Evolutionary conservation across 2,329 filamentous ascomycete species (phyloP).

Genomic region (Stagonosporopsis vannaccii): DNA sequence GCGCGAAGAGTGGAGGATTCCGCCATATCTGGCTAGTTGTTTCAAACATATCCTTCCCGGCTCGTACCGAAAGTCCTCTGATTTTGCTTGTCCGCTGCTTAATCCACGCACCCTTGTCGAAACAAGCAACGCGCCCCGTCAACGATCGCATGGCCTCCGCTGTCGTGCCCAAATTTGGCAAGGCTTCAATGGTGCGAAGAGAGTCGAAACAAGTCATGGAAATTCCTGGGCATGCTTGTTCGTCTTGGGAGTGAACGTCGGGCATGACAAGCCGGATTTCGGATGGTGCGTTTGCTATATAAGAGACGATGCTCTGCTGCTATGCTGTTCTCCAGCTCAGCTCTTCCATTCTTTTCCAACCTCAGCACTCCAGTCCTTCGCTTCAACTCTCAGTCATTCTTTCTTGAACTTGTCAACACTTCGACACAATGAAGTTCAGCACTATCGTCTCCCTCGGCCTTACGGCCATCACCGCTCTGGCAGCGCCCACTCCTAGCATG

Average conservation of each 20-base stretch:
- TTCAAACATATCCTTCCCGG: conserved; percentile 26
- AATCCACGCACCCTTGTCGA: conserved; percentile 6
- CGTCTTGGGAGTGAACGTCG: conserved; percentile 14
- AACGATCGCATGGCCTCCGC: conserved; percentile 16
- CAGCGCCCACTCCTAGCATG: conserved; percentile 40
- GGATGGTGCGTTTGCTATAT: conserved; percentile 21
- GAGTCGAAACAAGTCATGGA: conserved; percentile 18
- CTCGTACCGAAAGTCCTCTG: conserved; percentile 14
- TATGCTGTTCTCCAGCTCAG: conserved; percentile 21
- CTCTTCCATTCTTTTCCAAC: conserved; percentile 28
- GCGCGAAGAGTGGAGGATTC: conserved; percentile 22
- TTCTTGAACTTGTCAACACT: conserved; percentile 18
- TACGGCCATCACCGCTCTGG: conserved; percentile 41
- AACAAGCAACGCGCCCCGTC: conserved; percentile 13
- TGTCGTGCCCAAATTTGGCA: conserved; percentile 4
- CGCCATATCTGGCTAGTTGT: conserved; percentile 20
- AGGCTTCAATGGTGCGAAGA: conserved; percentile 17
- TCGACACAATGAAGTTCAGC: conserved; percentile 42
- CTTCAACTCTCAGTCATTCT: conserved; percentile 25
- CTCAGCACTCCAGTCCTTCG: conserved; percentile 23
- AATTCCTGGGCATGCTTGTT: conserved; percentile 14
- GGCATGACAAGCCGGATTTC: conserved; percentile 1
- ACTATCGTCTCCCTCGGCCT: conserved; percentile 40
- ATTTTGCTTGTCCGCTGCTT: conserved; percentile 14
- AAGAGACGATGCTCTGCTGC: conserved; percentile 6